Conservation (phyloP, 495 filamentous ascomycete species). For the Venustampulla echinocandica region DNA sequence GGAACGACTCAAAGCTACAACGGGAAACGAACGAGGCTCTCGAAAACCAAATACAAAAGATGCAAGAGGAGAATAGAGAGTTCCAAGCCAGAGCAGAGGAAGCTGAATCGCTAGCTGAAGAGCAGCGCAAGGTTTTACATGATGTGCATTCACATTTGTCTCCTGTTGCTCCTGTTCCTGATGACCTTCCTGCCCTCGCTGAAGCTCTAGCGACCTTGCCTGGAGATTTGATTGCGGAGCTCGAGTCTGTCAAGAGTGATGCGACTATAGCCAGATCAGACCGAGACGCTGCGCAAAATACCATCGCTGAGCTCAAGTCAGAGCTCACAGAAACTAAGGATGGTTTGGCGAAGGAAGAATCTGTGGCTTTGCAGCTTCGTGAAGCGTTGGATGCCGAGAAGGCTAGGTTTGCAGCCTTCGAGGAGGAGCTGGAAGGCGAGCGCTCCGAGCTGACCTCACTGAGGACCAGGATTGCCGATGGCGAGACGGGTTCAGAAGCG, state of each 20-base stretch:
- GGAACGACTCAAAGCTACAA: constrained; percentile 46
- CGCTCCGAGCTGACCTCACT: constrained; percentile 56
- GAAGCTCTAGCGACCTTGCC: constrained; percentile 55
- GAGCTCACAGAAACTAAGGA: constrained; percentile 38
- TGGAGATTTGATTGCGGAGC: constrained; percentile 40
- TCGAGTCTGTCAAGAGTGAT: constrained; percentile 36
- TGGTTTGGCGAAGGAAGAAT: constrained; percentile 38
- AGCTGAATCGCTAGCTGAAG: constrained; percentile 26
- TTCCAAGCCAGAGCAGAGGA: constrained; percentile 31
- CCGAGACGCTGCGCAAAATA: constrained; percentile 31
- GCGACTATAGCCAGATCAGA: constrained; percentile 36
- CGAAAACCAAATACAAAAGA: constrained; percentile 42
- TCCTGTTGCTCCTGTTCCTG: constrained; percentile 44
- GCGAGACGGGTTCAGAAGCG: constrained; percentile 70
- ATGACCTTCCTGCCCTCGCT: constrained; percentile 49
- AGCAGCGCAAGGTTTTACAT: constrained; percentile 49
- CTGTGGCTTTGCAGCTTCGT: constrained; percentile 30
- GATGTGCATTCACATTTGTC: constrained; percentile 55
- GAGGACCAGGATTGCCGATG: constrained; percentile 60
- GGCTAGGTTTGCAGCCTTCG: constrained; percentile 47
- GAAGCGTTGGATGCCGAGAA: constrained; percentile 49
- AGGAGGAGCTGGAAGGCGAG: constrained; percentile 57
- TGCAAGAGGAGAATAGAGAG: constrained; percentile 41
- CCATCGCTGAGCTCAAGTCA: constrained; percentile 27
- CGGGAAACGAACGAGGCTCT: constrained; percentile 44